Evolutionary conservation across 352 stramenopile species (phyloP).

Genomic region (Pythium oligandrum): DNA sequence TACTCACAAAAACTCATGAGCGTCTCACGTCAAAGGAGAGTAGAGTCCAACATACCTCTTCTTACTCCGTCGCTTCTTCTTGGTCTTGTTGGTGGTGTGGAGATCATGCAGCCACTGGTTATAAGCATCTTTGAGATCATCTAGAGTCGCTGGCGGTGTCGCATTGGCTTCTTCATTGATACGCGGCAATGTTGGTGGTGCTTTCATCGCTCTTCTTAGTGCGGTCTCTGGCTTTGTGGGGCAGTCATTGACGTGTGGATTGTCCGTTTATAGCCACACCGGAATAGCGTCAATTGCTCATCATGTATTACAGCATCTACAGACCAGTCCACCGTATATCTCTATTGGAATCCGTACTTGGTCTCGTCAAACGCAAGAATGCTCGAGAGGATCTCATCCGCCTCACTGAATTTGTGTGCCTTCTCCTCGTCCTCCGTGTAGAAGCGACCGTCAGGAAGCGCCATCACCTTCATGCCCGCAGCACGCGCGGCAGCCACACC

Average conservation of each 20-base stretch:
- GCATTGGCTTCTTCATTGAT: slow-evolving; percentile 2
- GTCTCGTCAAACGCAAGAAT: slow-evolving; percentile 47
- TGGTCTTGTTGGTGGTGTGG: too few relatives aligned
- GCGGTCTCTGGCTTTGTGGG: not conserved
- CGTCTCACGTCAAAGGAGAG: slow-evolving; percentile 31
- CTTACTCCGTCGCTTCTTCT: slow-evolving; percentile 28
- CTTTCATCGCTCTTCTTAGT: too few relatives aligned
- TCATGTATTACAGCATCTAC: too few relatives aligned
- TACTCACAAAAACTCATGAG: slow-evolving; percentile 41
- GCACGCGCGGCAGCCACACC: slow-evolving; percentile 58
- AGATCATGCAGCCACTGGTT: slow-evolving; percentile 14
- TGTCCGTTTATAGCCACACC: too few relatives aligned
- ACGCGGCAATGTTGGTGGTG: too few relatives aligned
- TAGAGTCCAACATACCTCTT: slow-evolving; percentile 14
- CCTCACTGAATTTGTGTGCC: slow-evolving; percentile 40
- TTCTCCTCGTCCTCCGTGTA: slow-evolving; percentile 43
- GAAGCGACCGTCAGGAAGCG: slow-evolving; percentile 65
- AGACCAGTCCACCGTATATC: too few relatives aligned
- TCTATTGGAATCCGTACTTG: slow-evolving; percentile 19
- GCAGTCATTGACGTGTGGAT: not conserved
- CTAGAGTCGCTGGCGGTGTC: not conserved
- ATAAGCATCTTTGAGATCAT: slow-evolving; percentile 13
- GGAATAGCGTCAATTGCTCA: too few relatives aligned
- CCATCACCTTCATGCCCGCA: slow-evolving; percentile 66
- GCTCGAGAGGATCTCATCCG: slow-evolving; percentile 58